Evolutionary conservation across 257 asterid species (phyloP).

Genomic region (Nicotiana tomentosiformis): DNA sequence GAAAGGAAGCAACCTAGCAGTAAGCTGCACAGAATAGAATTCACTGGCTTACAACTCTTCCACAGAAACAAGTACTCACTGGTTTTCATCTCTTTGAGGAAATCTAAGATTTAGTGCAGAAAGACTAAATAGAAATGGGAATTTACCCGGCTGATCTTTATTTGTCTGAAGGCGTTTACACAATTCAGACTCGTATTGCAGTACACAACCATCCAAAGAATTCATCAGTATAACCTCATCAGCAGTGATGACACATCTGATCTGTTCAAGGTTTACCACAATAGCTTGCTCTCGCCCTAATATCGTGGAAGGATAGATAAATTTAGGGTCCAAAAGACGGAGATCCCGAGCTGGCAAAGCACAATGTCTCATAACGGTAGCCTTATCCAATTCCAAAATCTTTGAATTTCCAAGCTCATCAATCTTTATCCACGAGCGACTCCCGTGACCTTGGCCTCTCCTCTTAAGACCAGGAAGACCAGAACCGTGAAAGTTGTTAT

Average conservation of each 20-base stretch:
- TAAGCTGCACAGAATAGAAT: background rate
- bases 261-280: slow-evolving; percentile 90
- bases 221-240: slow-evolving; percentile 95
- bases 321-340: slow-evolving; percentile 92
- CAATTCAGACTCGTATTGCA: slow-evolving; percentile 73
- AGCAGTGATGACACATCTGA: slow-evolving; percentile 93
- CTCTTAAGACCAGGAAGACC: slow-evolving; percentile 69
- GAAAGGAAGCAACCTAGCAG: background rate
- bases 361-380: slow-evolving; percentile 80
- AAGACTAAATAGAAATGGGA: background rate
- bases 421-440: slow-evolving; percentile 91
- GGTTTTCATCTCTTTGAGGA: background rate
- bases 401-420: slow-evolving; percentile 69
- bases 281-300: slow-evolving; percentile 98
- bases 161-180: slow-evolving; percentile 84
- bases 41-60: background rate
- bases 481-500: slow-evolving; percentile 31
- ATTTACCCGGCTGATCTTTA: slow-evolving; percentile 74
- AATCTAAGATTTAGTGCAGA: background rate
- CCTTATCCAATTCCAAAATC: slow-evolving; percentile 78
- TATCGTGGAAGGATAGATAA: slow-evolving; percentile 84
- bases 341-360: slow-evolving; percentile 97
- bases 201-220: slow-evolving; percentile 74
- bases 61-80: background rate
- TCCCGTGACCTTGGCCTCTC: slow-evolving; percentile 82